Base-by-base conservation (phyloP, 371 early-diverging fungal species). In the Massospora cicadina region DNA sequence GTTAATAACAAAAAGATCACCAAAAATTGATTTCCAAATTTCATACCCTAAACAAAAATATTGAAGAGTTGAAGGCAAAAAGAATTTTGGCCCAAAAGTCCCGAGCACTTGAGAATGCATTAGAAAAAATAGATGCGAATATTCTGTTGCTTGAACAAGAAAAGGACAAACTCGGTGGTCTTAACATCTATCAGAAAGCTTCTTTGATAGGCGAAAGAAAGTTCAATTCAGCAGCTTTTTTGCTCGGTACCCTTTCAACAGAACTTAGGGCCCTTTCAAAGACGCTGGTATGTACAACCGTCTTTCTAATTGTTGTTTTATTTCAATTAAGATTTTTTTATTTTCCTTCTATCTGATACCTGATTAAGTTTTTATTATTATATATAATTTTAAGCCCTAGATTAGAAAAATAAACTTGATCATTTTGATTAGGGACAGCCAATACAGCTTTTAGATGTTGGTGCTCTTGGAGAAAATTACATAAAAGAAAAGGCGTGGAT, bases 11-110 rank as follows among this genome's bases (percentile, higher is more conserved):
- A 57, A 27, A 10, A 13, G 61, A 60, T 23, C 61, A 60, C 33
- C 61, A 60, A 33, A 60, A 60, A 60, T 24, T 60, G 24, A 60
- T 60, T 24, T 17, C 33, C 2, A 60, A 60, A 60, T 30, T 60
- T 24, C 61, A 60, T 60, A 29, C 21, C n/a, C 26, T 60, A 28
- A 60, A 60, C 26, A 60, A 60, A 32, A 2, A 12, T 10, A 58
- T 27, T 27, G 25, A 25, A 26, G 58, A 58, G 2, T 58, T 58
- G 26, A 5, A 58, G 29, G 29, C 17, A 5, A 43, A 43, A 43
- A 43, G 43, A 43, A 17, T 17, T 17, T 28, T 58, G 58, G 13
- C 21, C 21, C 29, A 27, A 58, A 58, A 58, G 58, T 25, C 1
- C 2, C 13, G 1, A 58, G 30, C 26, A 26, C 5, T 26, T 26